Conservation (phyloP, 176 grass and related monocot genomes). For the Lolium rigidum region DNA sequence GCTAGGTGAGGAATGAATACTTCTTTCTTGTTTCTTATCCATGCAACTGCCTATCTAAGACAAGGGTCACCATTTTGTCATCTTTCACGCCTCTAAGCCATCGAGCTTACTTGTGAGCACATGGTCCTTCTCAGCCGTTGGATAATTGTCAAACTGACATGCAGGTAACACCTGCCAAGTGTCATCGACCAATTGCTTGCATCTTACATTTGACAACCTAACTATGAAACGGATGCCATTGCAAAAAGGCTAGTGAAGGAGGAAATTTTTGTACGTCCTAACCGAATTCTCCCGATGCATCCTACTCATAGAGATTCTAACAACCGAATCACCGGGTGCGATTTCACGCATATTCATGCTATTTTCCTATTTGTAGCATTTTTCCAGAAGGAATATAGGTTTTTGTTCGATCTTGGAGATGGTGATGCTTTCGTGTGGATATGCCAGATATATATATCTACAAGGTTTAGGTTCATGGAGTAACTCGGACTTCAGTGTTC, state of each 20-base stretch:
- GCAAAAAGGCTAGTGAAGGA: no score
- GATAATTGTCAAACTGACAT: no score
- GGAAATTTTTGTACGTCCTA: no score
- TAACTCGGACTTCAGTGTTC: neutral
- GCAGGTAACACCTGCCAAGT: neutral
- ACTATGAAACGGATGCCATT: no score
- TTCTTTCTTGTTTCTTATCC: neutral
- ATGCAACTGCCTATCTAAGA: no score
- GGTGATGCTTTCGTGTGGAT: neutral
- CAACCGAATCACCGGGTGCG: neutral
- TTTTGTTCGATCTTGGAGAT: neutral
- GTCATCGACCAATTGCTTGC: neutral
- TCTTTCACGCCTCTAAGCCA: no score
- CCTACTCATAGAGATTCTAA: neutral
- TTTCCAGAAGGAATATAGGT: neutral
- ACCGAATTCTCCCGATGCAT: no score
- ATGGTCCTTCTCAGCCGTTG: no score
- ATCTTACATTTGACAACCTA: neutral
- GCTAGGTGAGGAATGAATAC: neutral
- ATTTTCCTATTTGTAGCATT: neutral
- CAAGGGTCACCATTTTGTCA: no score
- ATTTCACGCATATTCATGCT: neutral
- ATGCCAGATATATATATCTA: neutral
- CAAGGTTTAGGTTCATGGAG: neutral
- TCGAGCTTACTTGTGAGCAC: no score